Percentiles rank a stretch among this genome's conserved stretches.
Evolutionary conservation across 495 filamentous ascomycete genomes (phyloP).

Genomic region (Viridothelium virens): DNA sequence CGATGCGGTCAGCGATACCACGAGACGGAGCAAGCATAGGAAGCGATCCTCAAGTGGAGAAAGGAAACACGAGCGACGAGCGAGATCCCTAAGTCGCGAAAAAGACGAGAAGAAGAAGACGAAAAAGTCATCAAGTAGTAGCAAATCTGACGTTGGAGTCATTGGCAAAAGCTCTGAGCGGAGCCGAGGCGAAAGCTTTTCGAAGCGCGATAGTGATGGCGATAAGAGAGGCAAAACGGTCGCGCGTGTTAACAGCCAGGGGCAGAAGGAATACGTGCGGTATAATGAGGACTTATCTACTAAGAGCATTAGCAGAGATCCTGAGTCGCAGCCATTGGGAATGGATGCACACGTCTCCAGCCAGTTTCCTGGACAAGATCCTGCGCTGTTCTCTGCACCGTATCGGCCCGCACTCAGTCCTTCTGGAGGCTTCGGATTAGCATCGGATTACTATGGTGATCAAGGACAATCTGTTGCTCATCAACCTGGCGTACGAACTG

Average conservation of each 20-base stretch:
- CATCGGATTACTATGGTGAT: conserved; percentile 60
- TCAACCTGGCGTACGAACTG: conserved; percentile 53
- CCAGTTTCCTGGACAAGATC: conserved; percentile 55
- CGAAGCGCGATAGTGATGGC: conserved; percentile 1
- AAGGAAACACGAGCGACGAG: conserved; percentile 16
- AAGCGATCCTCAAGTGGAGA: conserved; percentile 22
- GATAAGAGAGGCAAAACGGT: conserved; percentile 17
- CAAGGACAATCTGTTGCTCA: conserved; percentile 54
- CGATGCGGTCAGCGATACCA: not conserved
- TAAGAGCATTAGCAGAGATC: conserved; percentile 12
- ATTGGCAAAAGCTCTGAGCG: not conserved
- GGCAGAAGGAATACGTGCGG: conserved; percentile 15
- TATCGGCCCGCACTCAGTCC: conserved; percentile 46
- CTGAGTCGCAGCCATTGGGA: conserved; percentile 24
- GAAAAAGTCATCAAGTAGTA: conserved; percentile 7
- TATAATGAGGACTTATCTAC: conserved; percentile 12
- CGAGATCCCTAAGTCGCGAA: conserved; percentile 25
- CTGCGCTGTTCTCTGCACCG: conserved; percentile 38
- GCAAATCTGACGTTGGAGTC: not conserved
- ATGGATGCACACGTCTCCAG: conserved; percentile 48
- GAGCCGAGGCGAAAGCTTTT: not conserved
- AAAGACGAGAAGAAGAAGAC: conserved; percentile 21
- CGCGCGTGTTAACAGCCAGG: conserved; percentile 13
- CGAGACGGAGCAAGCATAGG: conserved; percentile 14
- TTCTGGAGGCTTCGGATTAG: conserved; percentile 23